phyloP scores from a whole-genome alignment of 2,329 filamentous ascomycete genomes.

The Metarhizium album region DNA sequence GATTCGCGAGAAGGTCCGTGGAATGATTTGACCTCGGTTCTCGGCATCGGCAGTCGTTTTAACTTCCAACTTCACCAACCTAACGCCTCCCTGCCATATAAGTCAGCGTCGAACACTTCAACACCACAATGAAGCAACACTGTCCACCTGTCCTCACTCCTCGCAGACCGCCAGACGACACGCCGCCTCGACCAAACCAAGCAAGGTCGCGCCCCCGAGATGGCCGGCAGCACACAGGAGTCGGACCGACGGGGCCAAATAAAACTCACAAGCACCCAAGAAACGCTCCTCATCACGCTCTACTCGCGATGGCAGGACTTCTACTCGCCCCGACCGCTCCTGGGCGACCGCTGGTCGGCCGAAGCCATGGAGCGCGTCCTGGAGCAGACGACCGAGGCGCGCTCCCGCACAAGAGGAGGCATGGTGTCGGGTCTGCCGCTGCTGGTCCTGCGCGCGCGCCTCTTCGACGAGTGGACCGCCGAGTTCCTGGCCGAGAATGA shows the following conservation, averaged over 20 bases:
- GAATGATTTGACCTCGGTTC: no score
- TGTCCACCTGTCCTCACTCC: no score
- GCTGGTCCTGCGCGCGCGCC: background rate
- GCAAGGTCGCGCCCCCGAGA: no score
- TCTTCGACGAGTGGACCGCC: conserved; percentile 13
- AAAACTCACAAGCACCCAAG: background rate
- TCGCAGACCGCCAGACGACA: no score
- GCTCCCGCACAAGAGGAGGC: background rate
- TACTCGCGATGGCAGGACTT: background rate
- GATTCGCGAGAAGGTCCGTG: no score
- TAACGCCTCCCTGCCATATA: no score
- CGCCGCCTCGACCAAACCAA: no score
- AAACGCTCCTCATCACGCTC: background rate
- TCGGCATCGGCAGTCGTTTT: no score
- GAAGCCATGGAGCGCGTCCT: background rate
- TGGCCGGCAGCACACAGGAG: no score
- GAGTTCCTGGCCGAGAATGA: conserved; percentile 16
- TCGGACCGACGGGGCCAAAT: background rate
- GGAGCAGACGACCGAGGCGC: background rate
- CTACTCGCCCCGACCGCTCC: background rate
- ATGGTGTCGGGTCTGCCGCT: background rate
- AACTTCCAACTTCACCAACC: no score
- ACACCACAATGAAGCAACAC: no score
- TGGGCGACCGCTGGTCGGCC: background rate
- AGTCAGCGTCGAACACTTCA: no score